phyloP scores from a whole-genome alignment of 352 stramenopile genomes.

The Blastocystis sp. region DNA sequence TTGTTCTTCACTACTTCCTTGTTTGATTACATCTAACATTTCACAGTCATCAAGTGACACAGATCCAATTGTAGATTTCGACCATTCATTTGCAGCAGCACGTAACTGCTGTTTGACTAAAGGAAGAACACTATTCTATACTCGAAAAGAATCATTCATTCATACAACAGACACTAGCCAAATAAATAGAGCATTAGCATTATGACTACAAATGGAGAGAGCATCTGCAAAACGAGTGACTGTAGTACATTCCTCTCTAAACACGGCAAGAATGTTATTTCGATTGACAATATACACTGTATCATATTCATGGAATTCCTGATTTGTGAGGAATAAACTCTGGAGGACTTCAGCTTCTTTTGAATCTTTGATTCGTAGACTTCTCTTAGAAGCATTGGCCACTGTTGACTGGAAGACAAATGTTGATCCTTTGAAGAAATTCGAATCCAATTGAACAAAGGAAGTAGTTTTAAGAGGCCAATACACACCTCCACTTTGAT shows the following conservation, averaged over 20 bases:
- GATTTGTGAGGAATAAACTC: not conserved
- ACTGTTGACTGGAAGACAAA: conserved; percentile 54
- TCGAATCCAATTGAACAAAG: not conserved
- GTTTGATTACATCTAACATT: conserved; percentile 39
- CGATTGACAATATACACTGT: not conserved
- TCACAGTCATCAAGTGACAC: conserved; percentile 11
- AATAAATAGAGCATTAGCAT: conserved; percentile 4
- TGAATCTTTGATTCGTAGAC: not conserved
- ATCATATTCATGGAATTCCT: not conserved
- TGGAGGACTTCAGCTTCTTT: not conserved
- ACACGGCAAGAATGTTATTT: conserved; percentile 28
- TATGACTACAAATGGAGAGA: conserved; percentile 15
- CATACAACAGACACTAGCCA: conserved; percentile 22
- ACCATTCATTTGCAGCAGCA: conserved; percentile 29
- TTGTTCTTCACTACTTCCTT: conserved; percentile 17
- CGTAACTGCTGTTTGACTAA: conserved; percentile 46
- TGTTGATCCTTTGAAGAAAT: not conserved
- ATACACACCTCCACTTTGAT: conserved; percentile 2
- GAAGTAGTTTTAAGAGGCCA: conserved; percentile 37
- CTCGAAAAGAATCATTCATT: not conserved
- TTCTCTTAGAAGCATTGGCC: not conserved
- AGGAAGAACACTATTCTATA: not conserved
- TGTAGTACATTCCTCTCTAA: conserved; percentile 14
- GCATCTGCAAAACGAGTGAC: conserved; percentile 17
- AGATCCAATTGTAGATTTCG: conserved; percentile 12